Percentiles rank a stretch among this genome's conserved stretches.
Evolutionary conservation across 73 alveolate species (phyloP).

Genomic region (Tetrahymena elliotti): DNA sequence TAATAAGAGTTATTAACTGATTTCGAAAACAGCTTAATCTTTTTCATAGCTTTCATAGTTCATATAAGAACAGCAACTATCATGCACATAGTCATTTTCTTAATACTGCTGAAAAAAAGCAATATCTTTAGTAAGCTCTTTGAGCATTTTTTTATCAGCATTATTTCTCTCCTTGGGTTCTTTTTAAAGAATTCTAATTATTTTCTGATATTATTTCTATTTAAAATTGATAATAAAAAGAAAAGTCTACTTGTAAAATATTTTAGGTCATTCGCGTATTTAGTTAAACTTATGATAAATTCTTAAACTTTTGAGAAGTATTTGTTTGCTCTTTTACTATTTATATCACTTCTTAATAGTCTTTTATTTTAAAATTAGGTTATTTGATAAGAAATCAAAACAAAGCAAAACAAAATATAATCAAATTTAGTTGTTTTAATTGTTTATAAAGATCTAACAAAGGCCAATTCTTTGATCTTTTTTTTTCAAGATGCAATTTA

Average conservation of each 20-base stretch:
- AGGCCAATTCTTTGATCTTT: too few species aligned
- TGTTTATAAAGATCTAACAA: neutral
- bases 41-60: neutral
- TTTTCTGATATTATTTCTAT: neutral
- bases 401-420: neutral
- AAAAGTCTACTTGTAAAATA: neutral
- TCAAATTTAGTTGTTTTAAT: neutral
- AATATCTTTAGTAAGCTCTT: neutral
- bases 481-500: too few species aligned
- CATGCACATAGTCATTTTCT: neutral
- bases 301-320: neutral
- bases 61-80: neutral
- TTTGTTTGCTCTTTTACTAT: neutral
- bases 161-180: neutral
- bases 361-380: neutral
- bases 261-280: neutral
- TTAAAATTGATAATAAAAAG: neutral
- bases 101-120: neutral
- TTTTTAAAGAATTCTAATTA: neutral
- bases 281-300: too few species aligned
- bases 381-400: neutral
- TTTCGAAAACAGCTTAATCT: neutral
- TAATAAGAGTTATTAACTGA: neutral
- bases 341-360: neutral
- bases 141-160: neutral